Percentiles rank a stretch among this genome's conserved stretches.
Evolutionary conservation across 2,329 filamentous ascomycete genomes (phyloP).

Genomic region (Tolypocladium cylindrosporum): DNA sequence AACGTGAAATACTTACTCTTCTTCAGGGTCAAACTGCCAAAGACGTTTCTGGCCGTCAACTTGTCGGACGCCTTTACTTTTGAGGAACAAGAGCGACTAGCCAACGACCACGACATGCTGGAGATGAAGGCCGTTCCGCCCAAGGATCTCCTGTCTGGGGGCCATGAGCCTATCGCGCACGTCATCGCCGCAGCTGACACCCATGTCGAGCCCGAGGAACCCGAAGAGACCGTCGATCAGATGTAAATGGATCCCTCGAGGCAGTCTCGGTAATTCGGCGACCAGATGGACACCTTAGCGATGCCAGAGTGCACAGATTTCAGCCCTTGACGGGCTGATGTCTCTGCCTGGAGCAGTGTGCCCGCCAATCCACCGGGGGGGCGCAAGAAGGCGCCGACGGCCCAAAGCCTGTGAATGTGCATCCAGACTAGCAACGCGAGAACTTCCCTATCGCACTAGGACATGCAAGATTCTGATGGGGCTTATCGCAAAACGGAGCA

Average conservation of each 20-base stretch:
- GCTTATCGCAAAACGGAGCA: not conserved
- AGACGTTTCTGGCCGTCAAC: slow-evolving; percentile 56
- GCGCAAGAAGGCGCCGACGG: not conserved
- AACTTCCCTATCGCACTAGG: not conserved
- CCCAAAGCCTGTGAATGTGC: not conserved
- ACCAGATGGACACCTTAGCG: not conserved
- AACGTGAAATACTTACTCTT: not conserved
- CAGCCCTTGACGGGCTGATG: slow-evolving; percentile 1
- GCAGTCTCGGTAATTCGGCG: not conserved
- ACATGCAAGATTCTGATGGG: not conserved
- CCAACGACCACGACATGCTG: slow-evolving; percentile 34
- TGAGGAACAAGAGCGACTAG: slow-evolving; percentile 43
- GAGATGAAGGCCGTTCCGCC: slow-evolving; percentile 33
- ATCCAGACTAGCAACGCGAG: not conserved
- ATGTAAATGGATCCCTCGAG: not conserved
- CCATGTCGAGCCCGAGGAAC: not conserved
- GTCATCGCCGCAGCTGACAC: not conserved
- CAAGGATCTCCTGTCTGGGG: slow-evolving; percentile 16
- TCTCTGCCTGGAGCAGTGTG: not conserved
- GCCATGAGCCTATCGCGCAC: not conserved
- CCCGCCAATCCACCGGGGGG: not conserved
- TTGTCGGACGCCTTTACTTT: slow-evolving; percentile 53
- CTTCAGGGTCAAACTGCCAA: slow-evolving; percentile 53
- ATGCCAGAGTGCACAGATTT: not conserved
- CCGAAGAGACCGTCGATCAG: not conserved